Percentiles rank a stretch among this genome's conserved stretches.
phyloP scores from a whole-genome alignment of 2,329 filamentous ascomycete species.

The Colletotrichum tanaceti region DNA sequence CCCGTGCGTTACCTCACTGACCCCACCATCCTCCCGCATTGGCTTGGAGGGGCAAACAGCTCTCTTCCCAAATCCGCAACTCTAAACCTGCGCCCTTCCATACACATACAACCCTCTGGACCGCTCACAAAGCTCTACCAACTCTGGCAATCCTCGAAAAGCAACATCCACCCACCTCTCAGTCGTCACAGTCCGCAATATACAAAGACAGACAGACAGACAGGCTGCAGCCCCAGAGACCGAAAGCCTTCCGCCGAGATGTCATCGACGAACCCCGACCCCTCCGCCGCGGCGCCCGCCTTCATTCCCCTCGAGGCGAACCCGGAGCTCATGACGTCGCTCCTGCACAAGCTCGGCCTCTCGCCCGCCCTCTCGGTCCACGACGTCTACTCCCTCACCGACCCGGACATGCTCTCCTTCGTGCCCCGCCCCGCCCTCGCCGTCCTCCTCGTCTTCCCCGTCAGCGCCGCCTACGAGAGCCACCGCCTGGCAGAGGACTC shows the following conservation, averaged over 20 bases:
- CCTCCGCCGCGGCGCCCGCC: slow-evolving; percentile 53
- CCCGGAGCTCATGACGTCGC: slow-evolving; percentile 86
- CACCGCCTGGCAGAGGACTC: slow-evolving; percentile 80
- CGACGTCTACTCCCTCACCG: slow-evolving; percentile 92
- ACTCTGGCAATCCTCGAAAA: background rate
- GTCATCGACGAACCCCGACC: slow-evolving; percentile 54
- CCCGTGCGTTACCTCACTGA: slow-evolving; percentile 34
- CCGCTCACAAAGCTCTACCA: background rate
- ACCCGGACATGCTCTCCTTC: slow-evolving; percentile 85
- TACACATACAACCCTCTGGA: background rate
- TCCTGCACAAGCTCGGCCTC: slow-evolving; percentile 86
- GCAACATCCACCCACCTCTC: background rate
- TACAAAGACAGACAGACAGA: background rate
- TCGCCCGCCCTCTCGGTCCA: slow-evolving; percentile 81
- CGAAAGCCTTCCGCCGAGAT: slow-evolving; percentile 13
- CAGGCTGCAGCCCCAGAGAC: background rate
- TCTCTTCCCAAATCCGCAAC: slow-evolving; percentile 13
- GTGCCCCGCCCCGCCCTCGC: slow-evolving; percentile 90
- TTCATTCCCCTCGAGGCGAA: slow-evolving; percentile 78
- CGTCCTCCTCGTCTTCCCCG: slow-evolving; percentile 91
- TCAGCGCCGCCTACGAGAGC: slow-evolving; percentile 81
- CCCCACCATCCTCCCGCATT: slow-evolving; percentile 22
- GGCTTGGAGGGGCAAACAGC: slow-evolving; percentile 31
- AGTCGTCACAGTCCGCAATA: background rate
- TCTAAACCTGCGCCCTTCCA: background rate